Base-by-base conservation (phyloP, 2,329 filamentous ascomycete genomes). In the Talaromyces pinophilus region DNA sequence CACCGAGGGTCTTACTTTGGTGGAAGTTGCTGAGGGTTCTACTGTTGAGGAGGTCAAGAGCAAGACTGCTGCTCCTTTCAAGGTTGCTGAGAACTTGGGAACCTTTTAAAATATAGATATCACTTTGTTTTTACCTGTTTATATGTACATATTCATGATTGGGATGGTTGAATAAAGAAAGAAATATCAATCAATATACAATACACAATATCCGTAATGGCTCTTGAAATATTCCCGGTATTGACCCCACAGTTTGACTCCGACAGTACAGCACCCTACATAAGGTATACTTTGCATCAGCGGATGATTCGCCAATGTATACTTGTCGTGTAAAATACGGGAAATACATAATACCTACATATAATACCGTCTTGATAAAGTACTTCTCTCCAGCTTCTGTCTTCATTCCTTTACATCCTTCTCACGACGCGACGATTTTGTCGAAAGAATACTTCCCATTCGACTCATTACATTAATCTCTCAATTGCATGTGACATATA, bases 21-120 rank as follows among this genome's bases (percentile, higher is more conserved):
- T 87, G 0, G 90, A 93, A 79, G 75, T 91, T 42, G 90, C 90
- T 5, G 87, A 89, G n/a, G 89, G 87, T 1, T 86, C 92, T 0
- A 83, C 83, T 10, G 83, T 92, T 0, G 89, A 92, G 25, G 87
- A 91, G 70, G 84, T 93, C 25, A 86, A 81, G 81, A 82, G 82
- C 73, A 92, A 92, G 83, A 92, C 90, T 5, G 88, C 87, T 65
- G 90, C 90, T 2, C 82, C 84, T 40, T 93, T 92, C 76, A 78
- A 81, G 48, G 86, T 92, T 54, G 86, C 87, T 1, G 81, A 87
- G 42, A 77, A 87, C 60, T 66, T 92, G 59, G 84, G 84, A 72
- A 80, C 77, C 5, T 85, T 86, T 38, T 67, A 61, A 38, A 48
- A 22, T 33, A 0, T 13, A 40, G 11, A 22, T 42, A 57, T 25